Percentiles rank a stretch among this genome's conserved stretches.
phyloP scores from a whole-genome alignment of 129 eudicot genomes.

The Mikania micrantha region DNA sequence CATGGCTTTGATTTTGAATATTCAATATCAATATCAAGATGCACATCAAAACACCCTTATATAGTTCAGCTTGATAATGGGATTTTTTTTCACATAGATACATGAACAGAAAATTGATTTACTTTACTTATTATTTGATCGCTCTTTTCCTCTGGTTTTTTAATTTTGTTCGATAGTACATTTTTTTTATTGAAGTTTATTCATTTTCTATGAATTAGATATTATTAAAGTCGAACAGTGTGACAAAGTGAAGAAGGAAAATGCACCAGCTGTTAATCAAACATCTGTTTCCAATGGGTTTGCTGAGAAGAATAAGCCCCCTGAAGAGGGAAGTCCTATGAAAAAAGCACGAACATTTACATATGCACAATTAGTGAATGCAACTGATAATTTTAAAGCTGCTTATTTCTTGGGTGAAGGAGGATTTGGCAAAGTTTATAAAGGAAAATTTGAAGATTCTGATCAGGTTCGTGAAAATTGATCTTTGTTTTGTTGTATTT shows the following conservation, averaged over 20 bases:
- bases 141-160: not conserved
- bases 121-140: not conserved
- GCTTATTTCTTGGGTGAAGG: constrained; percentile 78
- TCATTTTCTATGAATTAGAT: constrained; percentile 28
- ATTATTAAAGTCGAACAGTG: constrained; percentile 20
- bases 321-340: constrained; percentile 29
- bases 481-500: constrained; percentile 9
- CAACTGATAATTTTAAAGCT: constrained; percentile 60
- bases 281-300: constrained; percentile 19
- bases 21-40: not conserved
- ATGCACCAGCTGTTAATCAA: constrained; percentile 21
- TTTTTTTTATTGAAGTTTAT: constrained; percentile 2
- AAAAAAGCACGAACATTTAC: constrained; percentile 45
- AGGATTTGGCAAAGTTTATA: constrained; percentile 87
- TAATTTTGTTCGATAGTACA: constrained; percentile 5
- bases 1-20: not conserved
- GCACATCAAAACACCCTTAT: constrained; percentile 4
- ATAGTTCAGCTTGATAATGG: not conserved
- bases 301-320: constrained; percentile 18
- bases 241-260: constrained; percentile 39
- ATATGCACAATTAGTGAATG: constrained; percentile 47
- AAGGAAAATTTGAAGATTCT: constrained; percentile 55
- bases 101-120: not conserved
- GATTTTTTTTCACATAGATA: not conserved
- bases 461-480: constrained; percentile 52